Percentiles rank a stretch among this genome's conserved stretches.
Conservation (phyloP, 2,329 filamentous ascomycete genomes). For the Epicoccum sorghinum region DNA sequence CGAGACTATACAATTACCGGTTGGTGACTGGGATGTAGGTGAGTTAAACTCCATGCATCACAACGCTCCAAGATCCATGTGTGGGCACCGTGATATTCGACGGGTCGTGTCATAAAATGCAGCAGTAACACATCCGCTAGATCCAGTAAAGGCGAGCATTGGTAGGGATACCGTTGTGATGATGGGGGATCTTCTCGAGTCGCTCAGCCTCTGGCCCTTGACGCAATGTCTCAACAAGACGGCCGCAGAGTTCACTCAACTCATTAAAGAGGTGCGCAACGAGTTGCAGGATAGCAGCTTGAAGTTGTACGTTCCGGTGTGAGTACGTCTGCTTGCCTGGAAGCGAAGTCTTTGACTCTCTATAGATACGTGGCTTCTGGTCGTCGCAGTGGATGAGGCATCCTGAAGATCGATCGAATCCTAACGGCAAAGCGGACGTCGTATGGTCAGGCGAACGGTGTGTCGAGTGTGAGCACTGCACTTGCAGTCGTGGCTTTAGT, state of each 20-base stretch:
- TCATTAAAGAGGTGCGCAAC: slow-evolving; percentile 36
- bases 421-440: neutral
- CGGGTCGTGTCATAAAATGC: neutral
- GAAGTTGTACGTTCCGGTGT: slow-evolving; percentile 48
- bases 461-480: neutral
- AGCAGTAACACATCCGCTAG: slow-evolving; percentile 19
- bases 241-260: slow-evolving; percentile 33
- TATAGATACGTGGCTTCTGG: slow-evolving; percentile 42
- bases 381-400: slow-evolving; percentile 25
- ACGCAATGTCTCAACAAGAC: slow-evolving; percentile 42
- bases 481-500: no score
- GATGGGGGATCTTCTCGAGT: slow-evolving; percentile 45
- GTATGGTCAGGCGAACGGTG: neutral
- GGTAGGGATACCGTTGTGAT: slow-evolving; percentile 37
- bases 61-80: neutral
- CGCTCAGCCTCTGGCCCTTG: slow-evolving; percentile 46
- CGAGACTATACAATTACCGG: slow-evolving; percentile 40
- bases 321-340: slow-evolving; percentile 15
- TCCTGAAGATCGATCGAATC: neutral
- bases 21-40: slow-evolving; percentile 48
- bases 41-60: neutral
- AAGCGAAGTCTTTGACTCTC: slow-evolving; percentile 16
- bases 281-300: slow-evolving; percentile 39
- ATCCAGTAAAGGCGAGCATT: slow-evolving; percentile 37
- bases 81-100: no score